A percentile compares a stretch with the other conserved stretches of the same genome.
phyloP scores from a whole-genome alignment of 208 protist genomes.

The Novymonas esmeraldas region DNA sequence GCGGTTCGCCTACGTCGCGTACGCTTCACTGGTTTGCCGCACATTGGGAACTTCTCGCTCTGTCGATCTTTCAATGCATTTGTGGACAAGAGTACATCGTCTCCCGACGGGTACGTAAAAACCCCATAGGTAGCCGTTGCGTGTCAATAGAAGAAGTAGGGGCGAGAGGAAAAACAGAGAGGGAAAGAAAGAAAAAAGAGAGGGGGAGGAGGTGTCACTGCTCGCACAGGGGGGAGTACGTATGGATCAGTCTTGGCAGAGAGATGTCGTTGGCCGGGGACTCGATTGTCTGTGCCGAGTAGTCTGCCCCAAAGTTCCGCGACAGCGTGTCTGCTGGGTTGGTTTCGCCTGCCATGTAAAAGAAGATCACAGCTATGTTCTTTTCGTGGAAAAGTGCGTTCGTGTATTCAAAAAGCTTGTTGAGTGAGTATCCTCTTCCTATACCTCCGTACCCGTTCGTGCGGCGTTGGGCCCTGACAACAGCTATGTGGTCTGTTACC shows the following conservation, averaged over 20 bases:
- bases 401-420: conserved; percentile 15
- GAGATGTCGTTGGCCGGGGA: neutral
- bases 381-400: conserved; percentile 5
- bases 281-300: neutral
- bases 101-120: no score
- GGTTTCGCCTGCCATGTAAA: conserved; percentile 12
- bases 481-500: conserved; percentile 11
- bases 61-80: neutral
- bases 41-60: neutral
- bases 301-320: conserved; percentile 11
- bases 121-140: neutral
- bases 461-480: conserved; percentile 7
- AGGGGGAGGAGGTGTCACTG: no score
- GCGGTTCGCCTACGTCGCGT: neutral
- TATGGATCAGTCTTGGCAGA: neutral
- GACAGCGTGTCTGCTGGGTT: conserved; percentile 19
- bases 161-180: no score
- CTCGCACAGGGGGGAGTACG: neutral
- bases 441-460: conserved; percentile 11
- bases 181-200: no score
- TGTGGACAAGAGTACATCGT: neutral
- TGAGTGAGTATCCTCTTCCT: conserved; percentile 10
- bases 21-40: neutral
- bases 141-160: neutral
- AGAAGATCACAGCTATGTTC: conserved; percentile 11